Percentiles rank a stretch among this genome's conserved stretches.
These are phyloP conservation scores for Penicillium sp. DNA, from an alignment of 2,329 filamentous ascomycete species.

Conservation along the genomic window DNA sequence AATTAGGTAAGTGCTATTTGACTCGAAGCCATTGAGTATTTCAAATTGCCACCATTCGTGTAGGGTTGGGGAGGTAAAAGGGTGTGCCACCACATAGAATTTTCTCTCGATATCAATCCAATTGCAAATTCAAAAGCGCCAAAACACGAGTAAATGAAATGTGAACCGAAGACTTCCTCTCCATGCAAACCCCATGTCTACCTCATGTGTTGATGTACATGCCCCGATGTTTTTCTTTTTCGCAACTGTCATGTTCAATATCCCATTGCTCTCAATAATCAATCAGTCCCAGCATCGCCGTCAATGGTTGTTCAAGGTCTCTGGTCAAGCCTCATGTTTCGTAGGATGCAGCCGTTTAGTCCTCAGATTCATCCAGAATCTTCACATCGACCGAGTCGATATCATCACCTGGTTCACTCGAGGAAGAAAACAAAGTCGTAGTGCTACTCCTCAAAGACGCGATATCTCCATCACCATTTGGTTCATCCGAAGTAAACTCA, in stretches of 20 bases:
- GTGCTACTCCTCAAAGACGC: no score
- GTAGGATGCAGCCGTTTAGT: not conserved
- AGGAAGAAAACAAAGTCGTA: no score
- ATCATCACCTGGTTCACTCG: not conserved
- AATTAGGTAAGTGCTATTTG: no score
- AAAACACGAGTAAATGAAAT: not conserved
- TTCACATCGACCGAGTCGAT: not conserved
- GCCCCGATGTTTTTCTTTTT: no score
- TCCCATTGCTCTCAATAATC: not conserved
- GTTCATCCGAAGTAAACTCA: no score
- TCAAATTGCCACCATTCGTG: no score
- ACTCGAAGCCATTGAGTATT: no score
- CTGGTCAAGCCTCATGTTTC: not conserved
- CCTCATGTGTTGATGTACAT: not conserved
- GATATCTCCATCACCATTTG: no score
- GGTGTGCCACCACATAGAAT: no score
- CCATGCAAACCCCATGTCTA: not conserved
- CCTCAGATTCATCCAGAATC: not conserved
- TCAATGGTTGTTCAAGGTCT: not conserved
- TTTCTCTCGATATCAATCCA: no score
- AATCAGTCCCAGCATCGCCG: not conserved
- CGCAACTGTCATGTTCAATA: not conserved
- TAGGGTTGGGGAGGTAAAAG: no score
- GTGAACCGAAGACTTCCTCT: not conserved
- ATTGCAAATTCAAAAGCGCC: not conserved